These are phyloP conservation scores for Pseudogymnoascus sp. DNA, from an alignment of 2,329 filamentous ascomycete genomes.

Conservation along the genomic window DNA sequence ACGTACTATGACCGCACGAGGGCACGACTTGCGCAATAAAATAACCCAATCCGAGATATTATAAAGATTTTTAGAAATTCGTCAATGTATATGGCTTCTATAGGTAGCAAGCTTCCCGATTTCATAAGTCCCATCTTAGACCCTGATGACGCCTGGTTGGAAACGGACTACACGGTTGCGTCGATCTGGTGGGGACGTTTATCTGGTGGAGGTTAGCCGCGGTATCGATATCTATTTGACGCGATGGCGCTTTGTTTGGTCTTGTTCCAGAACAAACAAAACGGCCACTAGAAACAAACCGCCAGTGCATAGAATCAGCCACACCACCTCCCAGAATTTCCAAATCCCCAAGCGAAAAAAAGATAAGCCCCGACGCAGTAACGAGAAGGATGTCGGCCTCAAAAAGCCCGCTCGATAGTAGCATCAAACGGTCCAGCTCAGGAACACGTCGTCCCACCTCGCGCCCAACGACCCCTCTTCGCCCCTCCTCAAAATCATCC, in stretches of 20 bases:
- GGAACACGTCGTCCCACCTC: conserved; percentile 29
- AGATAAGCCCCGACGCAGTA: not conserved
- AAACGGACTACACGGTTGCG: not conserved
- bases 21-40: not conserved
- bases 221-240: not conserved
- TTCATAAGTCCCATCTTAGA: not conserved
- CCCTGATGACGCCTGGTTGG: not conserved
- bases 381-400: conserved; percentile 19
- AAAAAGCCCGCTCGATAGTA: conserved; percentile 24
- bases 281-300: not conserved
- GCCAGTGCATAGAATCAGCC: not conserved
- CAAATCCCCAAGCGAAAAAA: too few species aligned
- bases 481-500: conserved; percentile 82
- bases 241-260: conserved; percentile 5
- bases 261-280: not conserved
- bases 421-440: conserved; percentile 24
- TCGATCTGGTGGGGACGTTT: conserved; percentile 6
- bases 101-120: not conserved
- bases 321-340: not conserved
- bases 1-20: not conserved
- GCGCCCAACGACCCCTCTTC: conserved; percentile 80
- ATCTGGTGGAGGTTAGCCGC: conserved; percentile 4
- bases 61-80: not conserved
- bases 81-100: not conserved
- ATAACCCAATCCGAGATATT: not conserved